Evolutionary conservation across 768 basidiomycete species (phyloP).

Genomic region (Boletellus sp.): DNA sequence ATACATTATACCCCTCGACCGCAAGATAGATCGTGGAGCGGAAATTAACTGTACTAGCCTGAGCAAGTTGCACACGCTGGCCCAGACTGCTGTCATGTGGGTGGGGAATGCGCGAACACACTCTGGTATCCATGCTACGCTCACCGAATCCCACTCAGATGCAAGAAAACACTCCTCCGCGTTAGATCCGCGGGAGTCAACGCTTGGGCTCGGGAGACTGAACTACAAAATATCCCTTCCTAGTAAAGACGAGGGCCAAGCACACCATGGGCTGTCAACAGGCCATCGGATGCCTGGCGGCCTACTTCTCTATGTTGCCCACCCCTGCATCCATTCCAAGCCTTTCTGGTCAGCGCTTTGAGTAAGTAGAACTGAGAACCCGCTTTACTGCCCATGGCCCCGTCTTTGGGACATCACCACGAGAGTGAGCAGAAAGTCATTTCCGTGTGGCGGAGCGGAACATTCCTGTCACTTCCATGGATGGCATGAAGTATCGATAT

Average conservation of each 20-base stretch:
- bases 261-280: neutral
- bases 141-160: neutral
- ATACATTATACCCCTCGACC: neutral
- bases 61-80: neutral
- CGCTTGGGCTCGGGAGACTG: neutral
- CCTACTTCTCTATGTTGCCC: neutral
- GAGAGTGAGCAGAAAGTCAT: constrained; percentile 3
- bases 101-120: neutral
- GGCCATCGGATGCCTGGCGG: neutral
- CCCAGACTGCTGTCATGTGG: neutral
- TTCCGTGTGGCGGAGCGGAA: constrained; percentile 9
- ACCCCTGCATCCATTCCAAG: neutral
- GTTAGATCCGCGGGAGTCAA: neutral
- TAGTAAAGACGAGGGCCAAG: neutral
- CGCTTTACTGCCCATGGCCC: neutral
- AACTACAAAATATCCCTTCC: neutral
- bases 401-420: neutral
- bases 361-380: neutral
- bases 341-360: neutral
- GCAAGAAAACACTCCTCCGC: neutral
- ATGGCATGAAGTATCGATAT: constrained; percentile 1
- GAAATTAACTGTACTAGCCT: constrained; percentile 1
- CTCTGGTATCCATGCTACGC: neutral
- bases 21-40: neutral
- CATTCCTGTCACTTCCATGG: constrained; percentile 2